Evolutionary conservation across 208 protist species (phyloP), one percentile per base, ranked within the genome.

Genomic region (Leishmania martiniquensis): DNA sequence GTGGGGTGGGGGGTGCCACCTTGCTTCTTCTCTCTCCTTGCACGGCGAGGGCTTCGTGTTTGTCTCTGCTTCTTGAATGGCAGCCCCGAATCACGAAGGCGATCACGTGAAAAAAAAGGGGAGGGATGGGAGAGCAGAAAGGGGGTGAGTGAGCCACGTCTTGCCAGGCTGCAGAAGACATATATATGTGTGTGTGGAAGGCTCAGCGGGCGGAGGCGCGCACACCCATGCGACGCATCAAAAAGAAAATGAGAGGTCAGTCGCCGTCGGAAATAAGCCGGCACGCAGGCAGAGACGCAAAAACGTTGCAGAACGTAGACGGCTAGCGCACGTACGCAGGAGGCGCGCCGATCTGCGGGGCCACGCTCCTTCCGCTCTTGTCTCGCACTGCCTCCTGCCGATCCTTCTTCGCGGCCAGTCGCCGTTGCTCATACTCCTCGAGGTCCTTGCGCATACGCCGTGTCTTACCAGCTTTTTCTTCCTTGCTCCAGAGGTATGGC

Each of bases 401-500:
- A 65, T 79, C 77, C 39, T 29, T 57, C 63, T 89, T 90, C 25
- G 77, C 85, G 0, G 80, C 76, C 12, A 82, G 59, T 0, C 85
- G 82, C 6, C 87, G 85, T 32, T 83, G 73, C 76, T 97, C 91
- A 68, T 89, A 89, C 82, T 94, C 92, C 75, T 88, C 87, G 37
- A 96, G 54, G 70, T 97, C 92, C 66, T 84, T 89, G 69, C 87
- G 86, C 91, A 97, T 94, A 10, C 77, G 80, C 37, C 88, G 89
- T 57, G 89, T 88, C 70, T 88, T 77, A n/a, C 22, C 74, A 1
- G 91, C 91, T 82, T 95, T 95, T 59, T 96, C 92, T 65, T 98
- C 95, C 83, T 98, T 98, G 75, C 83, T 93, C 93, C 95, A 98
- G 45, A 98, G 79, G 79, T 98, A 98, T 44, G 95, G 95, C 95